Percentiles rank a stretch among this genome's conserved stretches.
Conservation (phyloP, 2,329 filamentous ascomycete species). For the Diplodia mutila region DNA sequence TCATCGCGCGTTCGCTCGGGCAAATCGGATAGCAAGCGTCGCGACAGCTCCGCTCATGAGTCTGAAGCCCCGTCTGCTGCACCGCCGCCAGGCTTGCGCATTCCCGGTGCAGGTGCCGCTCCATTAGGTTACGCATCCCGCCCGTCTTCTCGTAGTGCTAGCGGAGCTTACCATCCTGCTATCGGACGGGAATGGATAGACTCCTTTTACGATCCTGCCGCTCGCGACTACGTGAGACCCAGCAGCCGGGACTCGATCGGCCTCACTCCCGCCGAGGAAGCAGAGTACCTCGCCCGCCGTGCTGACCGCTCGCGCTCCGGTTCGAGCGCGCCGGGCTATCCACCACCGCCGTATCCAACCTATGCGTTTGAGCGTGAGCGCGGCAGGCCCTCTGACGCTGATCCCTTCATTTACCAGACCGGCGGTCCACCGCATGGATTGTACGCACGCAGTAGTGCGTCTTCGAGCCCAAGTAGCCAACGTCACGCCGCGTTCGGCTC, state of each 20-base stretch:
- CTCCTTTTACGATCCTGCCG: background rate
- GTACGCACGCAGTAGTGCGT: constrained; percentile 28
- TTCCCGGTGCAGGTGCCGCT: constrained; percentile 52
- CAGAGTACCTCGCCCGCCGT: constrained; percentile 35
- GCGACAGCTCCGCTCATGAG: constrained; percentile 31
- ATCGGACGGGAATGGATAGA: constrained; percentile 3
- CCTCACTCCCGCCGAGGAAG: constrained; percentile 37
- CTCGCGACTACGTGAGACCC: constrained; percentile 35
- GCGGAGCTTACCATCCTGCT: background rate
- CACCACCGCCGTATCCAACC: constrained; percentile 31
- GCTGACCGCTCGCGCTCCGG: constrained; percentile 32
- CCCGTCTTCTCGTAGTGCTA: constrained; percentile 44
- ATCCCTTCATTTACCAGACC: constrained; percentile 29
- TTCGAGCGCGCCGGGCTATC: constrained; percentile 11
- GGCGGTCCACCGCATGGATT: constrained; percentile 35
- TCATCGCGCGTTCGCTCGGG: constrained; percentile 33
- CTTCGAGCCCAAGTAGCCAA: constrained; percentile 37
- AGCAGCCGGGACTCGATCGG: constrained; percentile 36
- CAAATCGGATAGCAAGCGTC: constrained; percentile 36
- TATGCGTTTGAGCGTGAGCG: constrained; percentile 29
- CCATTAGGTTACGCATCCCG: constrained; percentile 36
- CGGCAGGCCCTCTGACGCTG: constrained; percentile 28
- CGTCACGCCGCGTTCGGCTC: background rate
- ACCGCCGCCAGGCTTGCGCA: constrained; percentile 50
- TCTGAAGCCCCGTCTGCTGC: constrained; percentile 30